These are phyloP conservation scores for Blastobotrys malaysiensis DNA, from an alignment of 1,139 yeast species.

Conservation along the genomic window DNA sequence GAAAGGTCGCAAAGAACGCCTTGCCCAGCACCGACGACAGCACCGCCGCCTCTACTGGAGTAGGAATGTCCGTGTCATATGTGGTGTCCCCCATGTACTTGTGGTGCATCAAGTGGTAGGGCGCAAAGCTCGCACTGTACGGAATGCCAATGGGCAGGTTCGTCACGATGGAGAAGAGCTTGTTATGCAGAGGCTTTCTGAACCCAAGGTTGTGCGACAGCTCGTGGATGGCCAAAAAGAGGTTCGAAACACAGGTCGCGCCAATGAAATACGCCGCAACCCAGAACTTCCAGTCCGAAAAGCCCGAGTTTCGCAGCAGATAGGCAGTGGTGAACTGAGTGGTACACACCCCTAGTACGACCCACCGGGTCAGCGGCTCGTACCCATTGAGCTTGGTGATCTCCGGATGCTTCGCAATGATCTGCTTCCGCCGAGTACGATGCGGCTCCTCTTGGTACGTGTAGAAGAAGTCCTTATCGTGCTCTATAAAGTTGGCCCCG, in stretches of 20 bases:
- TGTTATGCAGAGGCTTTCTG: conserved; percentile 70
- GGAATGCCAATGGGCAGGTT: conserved; percentile 89
- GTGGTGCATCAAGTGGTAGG: conserved; percentile 88
- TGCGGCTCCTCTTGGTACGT: conserved; percentile 82
- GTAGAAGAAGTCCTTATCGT: conserved; percentile 55
- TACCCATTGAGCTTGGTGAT: conserved; percentile 77
- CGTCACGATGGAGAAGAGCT: conserved; percentile 68
- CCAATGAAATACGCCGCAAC: conserved; percentile 70
- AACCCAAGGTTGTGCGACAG: conserved; percentile 81
- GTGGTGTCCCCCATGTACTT: conserved; percentile 83
- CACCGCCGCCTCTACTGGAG: conserved; percentile 64
- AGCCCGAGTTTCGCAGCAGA: conserved; percentile 50
- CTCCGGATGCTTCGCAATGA: conserved; percentile 71
- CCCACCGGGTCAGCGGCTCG: conserved; percentile 80
- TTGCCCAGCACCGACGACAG: conserved; percentile 78
- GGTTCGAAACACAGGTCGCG: conserved; percentile 78
- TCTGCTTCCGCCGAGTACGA: conserved; percentile 62
- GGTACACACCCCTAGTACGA: conserved; percentile 56
- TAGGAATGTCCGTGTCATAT: conserved; percentile 85
- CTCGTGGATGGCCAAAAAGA: conserved; percentile 85
- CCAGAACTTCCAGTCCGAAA: conserved; percentile 53
- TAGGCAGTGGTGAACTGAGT: conserved; percentile 62
- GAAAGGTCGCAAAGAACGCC: conserved; percentile 86
- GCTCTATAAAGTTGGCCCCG: not conserved
- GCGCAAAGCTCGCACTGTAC: conserved; percentile 84